Base-by-base conservation (phyloP, 257 asterid species). In the Fraxinus americana region DNA sequence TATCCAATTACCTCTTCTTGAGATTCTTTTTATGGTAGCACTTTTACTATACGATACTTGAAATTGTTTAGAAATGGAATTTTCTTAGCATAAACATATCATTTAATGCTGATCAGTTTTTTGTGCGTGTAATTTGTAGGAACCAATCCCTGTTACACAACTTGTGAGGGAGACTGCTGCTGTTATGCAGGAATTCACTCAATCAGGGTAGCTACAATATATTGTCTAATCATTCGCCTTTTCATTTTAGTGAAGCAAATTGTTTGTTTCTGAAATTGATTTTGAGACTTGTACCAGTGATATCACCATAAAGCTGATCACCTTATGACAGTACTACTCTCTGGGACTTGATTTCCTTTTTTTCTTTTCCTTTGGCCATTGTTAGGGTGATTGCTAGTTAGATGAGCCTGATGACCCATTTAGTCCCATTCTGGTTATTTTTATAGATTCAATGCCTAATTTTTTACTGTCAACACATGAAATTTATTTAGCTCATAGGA, bases 141-240 rank as follows among this genome's bases (percentile, higher is more conserved):
- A 96, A 88, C 85, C 94, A 52, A 93, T 96, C 82, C 99, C 98
- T 52, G 97, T 92, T 73, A 96, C 99, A 73, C 99, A 96, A 73
- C 85, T 96, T 82, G 99, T 96, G 83, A 87, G 99, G 90, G 99
- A 96, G 85, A 96, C 99, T 39, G 99, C 99, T 71, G 89, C 97
- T 36, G 99, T 96, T 75, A 96, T 96, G 99, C 99, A 96, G 85
- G 99, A 96, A 80, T 96, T 96, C 88, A 96, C 99, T 82, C 99
- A 96, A 75, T 96, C 99, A 54, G 99, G 99, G 99, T 96, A 91
- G 67, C 86, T 66, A 11, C 69, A 21, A 70, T 61, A 48, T 71
- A 45, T 52, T 50, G 67, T 30, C 41, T 13, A 41, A 63, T 39
- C 12, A 29, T 65, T 43, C 29, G 73, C 32, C 4, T 30, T 76